phyloP scores from a whole-genome alignment of 805 yeast species.

The Pichia paraexigua region DNA sequence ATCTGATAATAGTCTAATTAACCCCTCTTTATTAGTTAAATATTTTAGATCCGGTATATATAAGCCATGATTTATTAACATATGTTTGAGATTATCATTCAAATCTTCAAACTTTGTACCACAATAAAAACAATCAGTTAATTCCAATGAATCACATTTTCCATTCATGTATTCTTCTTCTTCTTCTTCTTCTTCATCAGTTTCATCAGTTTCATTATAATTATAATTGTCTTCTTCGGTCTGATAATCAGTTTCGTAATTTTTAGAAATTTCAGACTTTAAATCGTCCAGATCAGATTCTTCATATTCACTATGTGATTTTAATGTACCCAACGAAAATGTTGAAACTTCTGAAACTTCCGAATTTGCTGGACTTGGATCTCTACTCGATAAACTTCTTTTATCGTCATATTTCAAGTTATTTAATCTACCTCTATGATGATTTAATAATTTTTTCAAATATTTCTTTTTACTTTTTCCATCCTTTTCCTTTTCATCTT shows the following conservation, averaged over 20 bases:
- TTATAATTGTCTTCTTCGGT: conserved; percentile 11
- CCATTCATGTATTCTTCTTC: conserved; percentile 11
- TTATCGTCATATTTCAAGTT: conserved; percentile 2
- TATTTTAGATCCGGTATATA: conserved; percentile 78
- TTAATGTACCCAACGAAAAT: conserved; percentile 39
- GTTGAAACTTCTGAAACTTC: conserved; percentile 48
- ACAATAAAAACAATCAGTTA: conserved; percentile 43
- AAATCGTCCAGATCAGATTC: conserved; percentile 18
- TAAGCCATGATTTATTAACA: conserved; percentile 74
- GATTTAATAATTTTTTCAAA: neutral
- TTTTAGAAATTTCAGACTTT: conserved; percentile 13
- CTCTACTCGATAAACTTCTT: conserved; percentile 20
- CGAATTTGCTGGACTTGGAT: conserved; percentile 45
- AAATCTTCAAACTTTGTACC: conserved; percentile 31
- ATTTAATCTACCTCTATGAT: conserved; percentile 20
- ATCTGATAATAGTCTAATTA: conserved; percentile 65
- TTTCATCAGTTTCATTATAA: conserved; percentile 8
- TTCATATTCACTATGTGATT: conserved; percentile 14
- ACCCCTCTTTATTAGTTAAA: conserved; percentile 59
- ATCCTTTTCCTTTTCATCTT: conserved; percentile 2
- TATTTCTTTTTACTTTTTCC: conserved; percentile 13
- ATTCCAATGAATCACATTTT: conserved; percentile 27
- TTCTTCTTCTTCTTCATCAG: conserved; percentile 1
- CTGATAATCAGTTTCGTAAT: conserved; percentile 10
- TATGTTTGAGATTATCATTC: conserved; percentile 53